Evolutionary conservation across 441 rosid species (phyloP).

Genomic region (Populus hybrid): DNA sequence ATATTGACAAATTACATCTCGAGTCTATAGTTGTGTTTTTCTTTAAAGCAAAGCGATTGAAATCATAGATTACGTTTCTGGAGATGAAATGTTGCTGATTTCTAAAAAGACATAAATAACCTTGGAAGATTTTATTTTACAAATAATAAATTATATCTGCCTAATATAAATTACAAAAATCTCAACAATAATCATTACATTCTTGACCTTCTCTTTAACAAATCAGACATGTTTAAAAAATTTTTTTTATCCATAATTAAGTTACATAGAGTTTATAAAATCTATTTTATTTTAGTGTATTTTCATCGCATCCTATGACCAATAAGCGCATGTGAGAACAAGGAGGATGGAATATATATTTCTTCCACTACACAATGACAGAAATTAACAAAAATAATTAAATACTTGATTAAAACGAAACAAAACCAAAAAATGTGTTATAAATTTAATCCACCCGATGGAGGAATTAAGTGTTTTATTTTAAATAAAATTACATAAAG

Average conservation of each 20-base stretch:
- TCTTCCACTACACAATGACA: not conserved
- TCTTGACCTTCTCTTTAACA: too few relatives aligned
- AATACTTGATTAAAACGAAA: too few relatives aligned
- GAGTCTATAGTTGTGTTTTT: too few relatives aligned
- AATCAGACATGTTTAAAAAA: not conserved
- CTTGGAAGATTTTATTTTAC: not conserved
- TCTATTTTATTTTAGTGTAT: not conserved
- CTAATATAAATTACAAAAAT: not conserved
- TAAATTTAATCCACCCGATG: too few relatives aligned
- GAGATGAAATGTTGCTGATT: too few relatives aligned
- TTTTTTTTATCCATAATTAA: too few relatives aligned
- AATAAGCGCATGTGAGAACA: not conserved
- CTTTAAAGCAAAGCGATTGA: not conserved
- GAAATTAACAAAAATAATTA: too few relatives aligned
- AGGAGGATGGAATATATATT: not conserved
- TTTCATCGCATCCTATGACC: not conserved
- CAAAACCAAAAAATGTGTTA: too few relatives aligned
- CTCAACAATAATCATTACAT: not conserved
- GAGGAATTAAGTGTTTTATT: not conserved
- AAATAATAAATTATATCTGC: not conserved
- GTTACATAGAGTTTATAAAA: not conserved
- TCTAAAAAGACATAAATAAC: too few relatives aligned
- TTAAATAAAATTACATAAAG: not conserved
- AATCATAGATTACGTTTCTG: not conserved
- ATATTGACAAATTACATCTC: too few relatives aligned